Evolutionary conservation across 1,284 basidiomycete species (phyloP).

Genomic region (Naganishia cerealis): DNA sequence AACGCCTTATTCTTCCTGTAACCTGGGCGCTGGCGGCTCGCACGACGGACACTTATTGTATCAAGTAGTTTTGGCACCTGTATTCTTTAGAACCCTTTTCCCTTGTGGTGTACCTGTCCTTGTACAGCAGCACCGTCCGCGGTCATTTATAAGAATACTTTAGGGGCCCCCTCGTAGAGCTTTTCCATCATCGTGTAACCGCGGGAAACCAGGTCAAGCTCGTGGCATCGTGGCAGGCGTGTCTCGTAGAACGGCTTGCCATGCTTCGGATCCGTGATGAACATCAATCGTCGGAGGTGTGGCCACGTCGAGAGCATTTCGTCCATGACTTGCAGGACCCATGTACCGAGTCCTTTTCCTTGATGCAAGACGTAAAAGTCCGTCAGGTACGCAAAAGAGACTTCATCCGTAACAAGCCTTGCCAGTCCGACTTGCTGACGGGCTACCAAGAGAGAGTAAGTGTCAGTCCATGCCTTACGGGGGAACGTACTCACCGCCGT

Average conservation of each 20-base stretch:
- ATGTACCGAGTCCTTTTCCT: conserved; percentile 20
- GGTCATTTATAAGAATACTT: background rate
- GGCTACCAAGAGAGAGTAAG: background rate
- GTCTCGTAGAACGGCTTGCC: conserved; percentile 29
- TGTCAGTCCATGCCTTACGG: background rate
- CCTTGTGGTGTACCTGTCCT: background rate
- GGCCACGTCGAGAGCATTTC: conserved; percentile 23
- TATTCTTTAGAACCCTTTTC: background rate
- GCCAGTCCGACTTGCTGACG: conserved; percentile 19
- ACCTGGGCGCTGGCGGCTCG: background rate
- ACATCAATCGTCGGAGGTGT: conserved; percentile 22
- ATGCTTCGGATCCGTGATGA: conserved; percentile 12
- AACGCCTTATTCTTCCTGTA: conserved; percentile 48
- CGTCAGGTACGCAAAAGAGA: conserved; percentile 32
- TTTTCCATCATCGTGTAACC: conserved; percentile 23
- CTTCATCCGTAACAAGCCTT: conserved; percentile 30
- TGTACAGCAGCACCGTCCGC: background rate
- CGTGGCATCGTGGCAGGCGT: conserved; percentile 2
- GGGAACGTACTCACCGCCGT: background rate
- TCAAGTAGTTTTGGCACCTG: background rate
- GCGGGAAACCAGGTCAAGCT: conserved; percentile 12
- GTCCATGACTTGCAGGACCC: conserved; percentile 18
- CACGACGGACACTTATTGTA: conserved; percentile 15
- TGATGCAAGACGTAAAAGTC: conserved; percentile 31
- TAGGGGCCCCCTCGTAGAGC: conserved; percentile 13